Conservation (phyloP, 805 yeast species). For the Metschnikowia hibisci region DNA sequence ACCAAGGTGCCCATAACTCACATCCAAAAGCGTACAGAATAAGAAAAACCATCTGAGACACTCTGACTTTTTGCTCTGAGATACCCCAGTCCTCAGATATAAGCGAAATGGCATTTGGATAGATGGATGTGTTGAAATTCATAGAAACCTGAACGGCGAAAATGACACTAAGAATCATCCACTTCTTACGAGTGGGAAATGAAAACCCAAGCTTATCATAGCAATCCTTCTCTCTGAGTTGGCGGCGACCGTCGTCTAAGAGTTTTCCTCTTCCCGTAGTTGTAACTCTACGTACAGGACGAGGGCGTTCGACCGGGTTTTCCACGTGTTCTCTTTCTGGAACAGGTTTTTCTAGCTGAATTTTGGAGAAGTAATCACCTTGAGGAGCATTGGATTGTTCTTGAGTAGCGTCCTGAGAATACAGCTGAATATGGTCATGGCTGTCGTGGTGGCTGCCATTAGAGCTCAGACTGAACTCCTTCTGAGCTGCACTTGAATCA, state of each 20-base stretch:
- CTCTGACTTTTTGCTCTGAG: conserved; percentile 22
- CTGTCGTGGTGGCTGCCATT: neutral
- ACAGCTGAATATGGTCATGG: neutral
- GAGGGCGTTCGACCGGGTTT: neutral
- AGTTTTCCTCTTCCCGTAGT: conserved; percentile 17
- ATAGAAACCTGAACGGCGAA: conserved; percentile 38
- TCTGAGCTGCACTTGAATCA: conserved; percentile 1
- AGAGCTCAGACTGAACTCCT: conserved; percentile 1
- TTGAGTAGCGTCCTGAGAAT: neutral
- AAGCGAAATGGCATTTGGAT: conserved; percentile 22
- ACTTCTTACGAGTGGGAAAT: conserved; percentile 30
- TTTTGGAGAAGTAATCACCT: conserved; percentile 1
- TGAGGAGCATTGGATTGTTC: neutral
- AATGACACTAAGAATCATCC: conserved; percentile 34
- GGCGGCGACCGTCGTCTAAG: conserved; percentile 26
- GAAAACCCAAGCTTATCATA: conserved; percentile 33
- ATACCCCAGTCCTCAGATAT: conserved; percentile 23
- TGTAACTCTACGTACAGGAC: conserved; percentile 9
- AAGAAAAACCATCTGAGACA: conserved; percentile 29
- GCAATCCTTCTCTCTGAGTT: conserved; percentile 31
- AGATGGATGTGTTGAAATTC: conserved; percentile 40
- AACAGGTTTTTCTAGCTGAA: conserved; percentile 2
- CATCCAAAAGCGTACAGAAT: conserved; percentile 32
- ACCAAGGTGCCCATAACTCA: conserved; percentile 36
- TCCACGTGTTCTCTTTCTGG: conserved; percentile 4